A percentile compares a stretch with the other conserved stretches of the same genome.
Conservation (phyloP, 139 green algal genomes). For the Coelastrella sp. region DNA sequence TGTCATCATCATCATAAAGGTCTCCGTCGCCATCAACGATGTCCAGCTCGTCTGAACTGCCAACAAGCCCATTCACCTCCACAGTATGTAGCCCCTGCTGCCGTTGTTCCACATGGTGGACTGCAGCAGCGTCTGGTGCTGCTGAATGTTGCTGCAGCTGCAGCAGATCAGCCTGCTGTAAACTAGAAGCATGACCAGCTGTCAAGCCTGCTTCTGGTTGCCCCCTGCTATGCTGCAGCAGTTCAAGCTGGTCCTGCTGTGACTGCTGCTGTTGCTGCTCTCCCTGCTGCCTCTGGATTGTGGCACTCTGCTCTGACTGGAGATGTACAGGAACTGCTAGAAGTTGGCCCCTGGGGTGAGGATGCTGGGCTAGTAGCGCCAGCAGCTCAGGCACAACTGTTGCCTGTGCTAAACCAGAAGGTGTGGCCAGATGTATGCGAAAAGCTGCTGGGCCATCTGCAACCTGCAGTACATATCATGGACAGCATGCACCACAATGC, state of each 20-base stretch:
- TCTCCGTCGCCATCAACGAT: too few species aligned
- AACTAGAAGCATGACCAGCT: too few species aligned
- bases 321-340: conserved; percentile 27
- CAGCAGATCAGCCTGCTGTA: not conserved
- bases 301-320: not conserved
- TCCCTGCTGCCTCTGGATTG: not conserved
- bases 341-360: conserved; percentile 11
- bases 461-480: not conserved
- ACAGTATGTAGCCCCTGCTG: too few species aligned
- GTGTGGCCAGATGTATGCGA: conserved; percentile 31
- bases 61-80: too few species aligned
- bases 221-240: not conserved
- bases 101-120: too few species aligned
- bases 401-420: conserved; percentile 28
- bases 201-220: too few species aligned
- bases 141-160: not conserved
- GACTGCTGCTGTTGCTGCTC: conserved; percentile 1
- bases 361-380: conserved; percentile 14
- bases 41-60: too few species aligned
- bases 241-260: not conserved
- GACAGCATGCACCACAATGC: too few species aligned
- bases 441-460: conserved; percentile 36
- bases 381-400: conserved; percentile 39
- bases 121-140: not conserved
- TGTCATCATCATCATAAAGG: too few species aligned